Evolutionary conservation across 306 rosid species (phyloP), one percentile per base, ranked within the genome.

Genomic region (Carpinus viminea): DNA sequence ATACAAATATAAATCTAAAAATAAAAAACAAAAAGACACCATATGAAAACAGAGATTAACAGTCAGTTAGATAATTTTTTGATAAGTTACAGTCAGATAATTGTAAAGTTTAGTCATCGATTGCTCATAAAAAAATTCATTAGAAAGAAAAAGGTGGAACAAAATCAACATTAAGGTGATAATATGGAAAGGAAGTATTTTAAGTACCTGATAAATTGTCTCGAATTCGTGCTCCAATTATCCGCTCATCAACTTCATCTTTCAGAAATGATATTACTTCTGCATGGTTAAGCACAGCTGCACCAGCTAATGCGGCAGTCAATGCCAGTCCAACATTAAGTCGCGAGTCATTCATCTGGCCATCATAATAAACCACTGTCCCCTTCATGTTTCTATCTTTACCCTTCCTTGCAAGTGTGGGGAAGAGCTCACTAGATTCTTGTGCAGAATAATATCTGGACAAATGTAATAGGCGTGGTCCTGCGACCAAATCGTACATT

Each of bases 301-400:
- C 99, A 78, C 99, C 99, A 85, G 97, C 96, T 78, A 93, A 74
- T 51, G 99, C 97, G 75, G 99, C 96, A 78, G 99, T 90, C 68
- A 94, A 93, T 21, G 96, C 99, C 85, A 96, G 80, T 48, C 96
- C 99, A 74, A 93, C 98, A 87, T 96, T 96, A 68, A 96, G 87
- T 21, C 99, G 88, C 1, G 99, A 83, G 84, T 96, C 99, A 82
- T 96, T 96, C 99, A 96, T 96, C 89, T 96, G 99, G 50, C 99
- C 99, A 76, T 96, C 99, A 79, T 89, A 96, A 81, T 96, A 96
- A 86, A 96, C 99, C 74, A 96, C 99, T 0, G 99, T 91, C 48
- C 99, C 99, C 88, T 84, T 93, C 87, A 96, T 86, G 82, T 76
- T 88, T 82, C 87, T 83, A 84, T 77, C 85, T 3, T 80, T 80